phyloP scores from a whole-genome alignment of 2,329 filamentous ascomycete genomes.

The Aspergillus pseudoterreus region DNA sequence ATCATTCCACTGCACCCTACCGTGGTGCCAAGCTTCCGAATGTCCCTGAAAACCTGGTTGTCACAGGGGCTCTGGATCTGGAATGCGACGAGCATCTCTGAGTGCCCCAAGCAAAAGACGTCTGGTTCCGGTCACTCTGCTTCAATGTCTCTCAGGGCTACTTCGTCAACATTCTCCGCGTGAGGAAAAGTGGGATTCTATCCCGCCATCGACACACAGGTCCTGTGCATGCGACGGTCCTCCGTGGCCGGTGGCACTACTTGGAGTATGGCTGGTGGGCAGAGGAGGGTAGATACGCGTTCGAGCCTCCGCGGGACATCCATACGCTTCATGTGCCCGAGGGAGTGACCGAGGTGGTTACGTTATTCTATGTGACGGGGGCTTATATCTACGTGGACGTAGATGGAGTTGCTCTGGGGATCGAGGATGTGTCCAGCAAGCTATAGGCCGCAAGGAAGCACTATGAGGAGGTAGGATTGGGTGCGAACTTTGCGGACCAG shows the following conservation, averaged over 20 bases:
- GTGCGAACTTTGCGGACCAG: slow-evolving; percentile 25
- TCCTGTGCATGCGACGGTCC: slow-evolving; percentile 29
- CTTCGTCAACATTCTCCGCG: slow-evolving; percentile 32
- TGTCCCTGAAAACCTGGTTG: not conserved
- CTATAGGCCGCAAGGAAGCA: slow-evolving; percentile 26
- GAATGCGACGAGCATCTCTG: slow-evolving; percentile 26
- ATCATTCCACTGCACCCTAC: too few species aligned
- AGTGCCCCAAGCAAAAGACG: slow-evolving; percentile 28
- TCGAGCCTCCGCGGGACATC: slow-evolving; percentile 34
- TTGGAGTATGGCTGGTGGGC: slow-evolving; percentile 38
- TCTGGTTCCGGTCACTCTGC: slow-evolving; percentile 31
- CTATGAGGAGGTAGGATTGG: slow-evolving; percentile 31
- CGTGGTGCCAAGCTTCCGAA: not conserved
- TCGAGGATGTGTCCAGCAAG: slow-evolving; percentile 36
- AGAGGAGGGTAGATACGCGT: slow-evolving; percentile 31
- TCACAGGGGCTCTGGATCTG: not conserved
- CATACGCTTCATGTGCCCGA: slow-evolving; percentile 34
- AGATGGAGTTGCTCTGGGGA: slow-evolving; percentile 25
- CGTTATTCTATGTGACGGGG: slow-evolving; percentile 34
- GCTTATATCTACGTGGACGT: slow-evolving; percentile 35
- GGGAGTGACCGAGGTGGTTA: slow-evolving; percentile 33
- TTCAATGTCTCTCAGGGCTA: slow-evolving; percentile 29
- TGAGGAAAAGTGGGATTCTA: slow-evolving; percentile 29
- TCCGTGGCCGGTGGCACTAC: slow-evolving; percentile 34
- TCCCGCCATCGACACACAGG: slow-evolving; percentile 33